Evolutionary conservation across 768 basidiomycete genomes (phyloP).

Genomic region (Tulasnella sp.): DNA sequence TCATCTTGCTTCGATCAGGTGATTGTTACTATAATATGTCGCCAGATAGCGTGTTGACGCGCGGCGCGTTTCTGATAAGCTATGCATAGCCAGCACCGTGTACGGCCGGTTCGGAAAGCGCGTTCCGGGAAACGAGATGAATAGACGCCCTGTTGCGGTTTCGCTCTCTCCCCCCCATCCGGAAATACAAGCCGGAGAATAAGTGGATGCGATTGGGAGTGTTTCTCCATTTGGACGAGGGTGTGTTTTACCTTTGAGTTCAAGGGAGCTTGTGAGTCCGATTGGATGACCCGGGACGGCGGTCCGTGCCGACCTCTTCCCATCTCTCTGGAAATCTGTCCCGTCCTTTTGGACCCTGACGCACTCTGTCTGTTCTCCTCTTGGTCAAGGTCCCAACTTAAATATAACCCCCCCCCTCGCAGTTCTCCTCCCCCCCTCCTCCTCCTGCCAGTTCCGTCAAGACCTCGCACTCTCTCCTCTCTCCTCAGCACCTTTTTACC

Average conservation of each 20-base stretch:
- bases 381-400: not conserved
- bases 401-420: not conserved
- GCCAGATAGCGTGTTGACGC: not conserved
- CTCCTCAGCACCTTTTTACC: not conserved
- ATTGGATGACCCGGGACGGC: not conserved
- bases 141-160: not conserved
- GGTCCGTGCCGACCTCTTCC: constrained; percentile 2
- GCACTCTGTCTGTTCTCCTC: not conserved
- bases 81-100: not conserved
- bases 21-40: not conserved
- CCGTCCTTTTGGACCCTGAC: not conserved
- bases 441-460: constrained; percentile 8
- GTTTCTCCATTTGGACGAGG: not conserved
- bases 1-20: not conserved
- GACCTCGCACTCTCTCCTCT: not conserved
- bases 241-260: constrained; percentile 3
- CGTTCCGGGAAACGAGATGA: not conserved
- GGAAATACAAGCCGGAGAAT: constrained; percentile 5
- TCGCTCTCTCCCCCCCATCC: no score
- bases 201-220: not conserved
- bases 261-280: constrained; percentile 2
- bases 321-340: not conserved
- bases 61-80: no score
- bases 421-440: not conserved
- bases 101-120: not conserved